Conservation (phyloP, 345 rosid species). For the Melaleuca alternifolia region DNA sequence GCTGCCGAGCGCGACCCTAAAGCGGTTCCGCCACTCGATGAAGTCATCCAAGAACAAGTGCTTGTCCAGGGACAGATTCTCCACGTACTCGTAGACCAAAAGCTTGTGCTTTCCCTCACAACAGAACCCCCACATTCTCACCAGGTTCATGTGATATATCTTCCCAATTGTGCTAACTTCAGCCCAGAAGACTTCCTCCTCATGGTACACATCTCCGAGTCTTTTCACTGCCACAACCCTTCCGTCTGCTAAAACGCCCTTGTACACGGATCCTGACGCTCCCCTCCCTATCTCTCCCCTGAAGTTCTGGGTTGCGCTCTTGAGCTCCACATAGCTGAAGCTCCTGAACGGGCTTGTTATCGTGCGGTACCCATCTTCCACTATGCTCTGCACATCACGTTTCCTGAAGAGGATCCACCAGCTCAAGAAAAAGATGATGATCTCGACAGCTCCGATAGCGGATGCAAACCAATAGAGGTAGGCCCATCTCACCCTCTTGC, state of each 20-base stretch:
- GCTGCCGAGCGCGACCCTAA: slow-evolving; percentile 39
- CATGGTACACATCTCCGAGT: slow-evolving; percentile 26
- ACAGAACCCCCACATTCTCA: slow-evolving; percentile 46
- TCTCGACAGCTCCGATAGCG: slow-evolving; percentile 20
- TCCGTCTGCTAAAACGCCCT: slow-evolving; percentile 27
- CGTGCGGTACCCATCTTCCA: slow-evolving; percentile 14
- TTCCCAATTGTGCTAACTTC: slow-evolving; percentile 41
- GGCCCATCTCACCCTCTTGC: slow-evolving; percentile 17
- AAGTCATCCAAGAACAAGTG: slow-evolving; percentile 18
- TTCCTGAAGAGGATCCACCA: slow-evolving; percentile 22
- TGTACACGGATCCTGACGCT: slow-evolving; percentile 37
- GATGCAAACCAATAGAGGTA: slow-evolving; percentile 28
- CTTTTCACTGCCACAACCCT: slow-evolving; percentile 39
- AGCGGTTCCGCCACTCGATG: slow-evolving; percentile 39
- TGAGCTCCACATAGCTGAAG: slow-evolving; percentile 22
- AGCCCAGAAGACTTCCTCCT: slow-evolving; percentile 40
- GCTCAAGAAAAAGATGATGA: slow-evolving; percentile 6
- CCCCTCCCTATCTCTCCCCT: slow-evolving; percentile 33
- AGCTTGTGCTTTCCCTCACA: slow-evolving; percentile 27
- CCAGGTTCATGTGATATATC: slow-evolving; percentile 48
- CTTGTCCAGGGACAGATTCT: slow-evolving; percentile 35
- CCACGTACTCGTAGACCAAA: slow-evolving; percentile 39
- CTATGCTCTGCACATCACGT: not conserved
- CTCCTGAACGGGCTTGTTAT: slow-evolving; percentile 17
- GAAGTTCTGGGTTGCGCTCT: slow-evolving; percentile 24